Conservation (phyloP, 495 filamentous ascomycete genomes). For the Podospora tetraspora region DNA sequence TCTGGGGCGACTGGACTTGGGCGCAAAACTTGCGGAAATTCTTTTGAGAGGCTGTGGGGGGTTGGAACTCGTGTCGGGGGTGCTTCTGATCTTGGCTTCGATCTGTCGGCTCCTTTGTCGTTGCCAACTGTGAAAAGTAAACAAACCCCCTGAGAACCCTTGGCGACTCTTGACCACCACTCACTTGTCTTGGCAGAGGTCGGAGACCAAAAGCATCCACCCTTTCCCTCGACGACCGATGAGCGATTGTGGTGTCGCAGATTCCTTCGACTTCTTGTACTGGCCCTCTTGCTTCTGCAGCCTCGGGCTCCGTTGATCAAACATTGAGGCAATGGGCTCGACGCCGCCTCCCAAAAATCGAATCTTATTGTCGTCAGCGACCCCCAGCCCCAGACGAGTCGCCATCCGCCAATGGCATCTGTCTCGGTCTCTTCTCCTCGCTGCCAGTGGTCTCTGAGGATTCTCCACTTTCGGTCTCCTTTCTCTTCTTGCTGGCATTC, state of each 20-base stretch:
- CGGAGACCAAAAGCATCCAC: neutral
- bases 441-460: neutral
- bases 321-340: neutral
- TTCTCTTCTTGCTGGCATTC: neutral
- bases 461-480: neutral
- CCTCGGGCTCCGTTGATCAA: neutral
- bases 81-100: neutral
- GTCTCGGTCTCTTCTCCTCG: neutral
- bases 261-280: neutral
- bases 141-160: neutral
- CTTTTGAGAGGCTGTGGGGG: neutral
- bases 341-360: neutral
- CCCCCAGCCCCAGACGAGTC: neutral
- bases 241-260: neutral
- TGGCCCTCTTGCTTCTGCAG: neutral
- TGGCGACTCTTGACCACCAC: neutral
- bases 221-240: neutral
- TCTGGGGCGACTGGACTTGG: neutral
- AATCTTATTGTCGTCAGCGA: neutral
- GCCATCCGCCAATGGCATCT: neutral
- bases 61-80: neutral
- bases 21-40: neutral
- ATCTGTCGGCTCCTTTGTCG: neutral
- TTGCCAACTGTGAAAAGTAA: neutral
- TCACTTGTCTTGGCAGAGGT: neutral